Conservation (phyloP, 2,329 filamentous ascomycete genomes). For the Cercospora canescens region DNA sequence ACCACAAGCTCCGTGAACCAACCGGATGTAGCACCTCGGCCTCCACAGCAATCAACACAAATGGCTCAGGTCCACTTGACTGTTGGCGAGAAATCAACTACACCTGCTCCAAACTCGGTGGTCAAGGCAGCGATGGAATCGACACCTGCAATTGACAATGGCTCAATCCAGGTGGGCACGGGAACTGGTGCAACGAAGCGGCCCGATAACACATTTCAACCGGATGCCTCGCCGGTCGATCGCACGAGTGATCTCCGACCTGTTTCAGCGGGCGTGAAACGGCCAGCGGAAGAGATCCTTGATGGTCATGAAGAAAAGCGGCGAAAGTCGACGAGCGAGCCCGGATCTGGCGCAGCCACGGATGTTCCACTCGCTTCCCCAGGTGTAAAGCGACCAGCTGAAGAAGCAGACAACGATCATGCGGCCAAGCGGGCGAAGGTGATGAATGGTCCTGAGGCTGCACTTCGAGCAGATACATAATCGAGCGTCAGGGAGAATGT, state of each 20-base stretch:
- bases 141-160: neutral
- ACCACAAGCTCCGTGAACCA: neutral
- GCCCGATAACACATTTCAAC: neutral
- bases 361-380: no score
- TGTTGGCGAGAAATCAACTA: neutral
- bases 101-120: neutral
- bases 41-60: neutral
- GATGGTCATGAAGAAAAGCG: slow-evolving; percentile 14
- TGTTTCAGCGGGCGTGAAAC: slow-evolving; percentile 14
- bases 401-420: no score
- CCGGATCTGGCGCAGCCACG: neutral
- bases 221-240: neutral
- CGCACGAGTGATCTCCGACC: neutral
- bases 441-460: no score
- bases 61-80: neutral
- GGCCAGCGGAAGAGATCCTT: slow-evolving; percentile 4
- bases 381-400: no score
- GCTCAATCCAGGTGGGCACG: neutral
- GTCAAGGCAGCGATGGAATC: neutral
- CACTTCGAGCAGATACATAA: no score
- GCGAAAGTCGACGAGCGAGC: slow-evolving; percentile 1
- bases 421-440: no score
- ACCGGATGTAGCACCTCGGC: neutral
- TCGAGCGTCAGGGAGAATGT: neutral
- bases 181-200: neutral